These are phyloP conservation scores for Aspergillus ostianus DNA, from an alignment of 495 filamentous ascomycete genomes.

Conservation along the genomic window DNA sequence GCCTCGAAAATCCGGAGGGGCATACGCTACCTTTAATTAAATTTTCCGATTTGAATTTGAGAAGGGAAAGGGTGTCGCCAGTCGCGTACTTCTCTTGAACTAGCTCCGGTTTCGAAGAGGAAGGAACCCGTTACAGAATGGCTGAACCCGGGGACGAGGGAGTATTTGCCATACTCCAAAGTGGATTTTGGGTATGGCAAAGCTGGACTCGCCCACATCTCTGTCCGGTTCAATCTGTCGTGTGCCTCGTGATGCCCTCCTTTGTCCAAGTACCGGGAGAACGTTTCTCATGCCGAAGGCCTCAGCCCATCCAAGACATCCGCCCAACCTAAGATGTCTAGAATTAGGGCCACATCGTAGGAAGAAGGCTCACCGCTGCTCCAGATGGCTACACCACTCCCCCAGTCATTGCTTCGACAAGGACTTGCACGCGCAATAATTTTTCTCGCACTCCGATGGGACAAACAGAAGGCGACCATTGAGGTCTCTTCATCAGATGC, in stretches of 20 bases:
- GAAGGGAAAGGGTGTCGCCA: constrained; percentile 6
- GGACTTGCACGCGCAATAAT: constrained; percentile 13
- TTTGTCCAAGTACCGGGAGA: constrained; percentile 23
- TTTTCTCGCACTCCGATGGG: constrained; percentile 9
- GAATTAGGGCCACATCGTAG: constrained; percentile 10
- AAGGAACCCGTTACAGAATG: constrained; percentile 15
- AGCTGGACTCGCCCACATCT: constrained; percentile 19
- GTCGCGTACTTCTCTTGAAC: constrained; percentile 6
- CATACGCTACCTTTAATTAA: constrained; percentile 1
- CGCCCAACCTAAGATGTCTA: constrained; percentile 16
- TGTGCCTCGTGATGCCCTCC: constrained; percentile 25
- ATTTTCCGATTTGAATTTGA: constrained; percentile 15
- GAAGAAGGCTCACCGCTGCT: constrained; percentile 23
- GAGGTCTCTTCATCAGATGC: constrained; percentile 17
- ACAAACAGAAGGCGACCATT: constrained; percentile 22
- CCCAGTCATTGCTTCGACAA: constrained; percentile 18
- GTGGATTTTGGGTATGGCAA: constrained; percentile 22
- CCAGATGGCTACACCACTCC: constrained; percentile 1
- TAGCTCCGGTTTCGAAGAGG: constrained; percentile 4
- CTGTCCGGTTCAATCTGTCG: constrained; percentile 15
- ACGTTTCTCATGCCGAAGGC: constrained; percentile 18
- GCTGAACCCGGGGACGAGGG: constrained; percentile 11
- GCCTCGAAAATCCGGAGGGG: constrained; percentile 31
- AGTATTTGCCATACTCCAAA: constrained; percentile 20
- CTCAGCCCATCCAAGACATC: constrained; percentile 27